phyloP scores from a whole-genome alignment of 139 green algal species.

The Picochlorum sp. region DNA sequence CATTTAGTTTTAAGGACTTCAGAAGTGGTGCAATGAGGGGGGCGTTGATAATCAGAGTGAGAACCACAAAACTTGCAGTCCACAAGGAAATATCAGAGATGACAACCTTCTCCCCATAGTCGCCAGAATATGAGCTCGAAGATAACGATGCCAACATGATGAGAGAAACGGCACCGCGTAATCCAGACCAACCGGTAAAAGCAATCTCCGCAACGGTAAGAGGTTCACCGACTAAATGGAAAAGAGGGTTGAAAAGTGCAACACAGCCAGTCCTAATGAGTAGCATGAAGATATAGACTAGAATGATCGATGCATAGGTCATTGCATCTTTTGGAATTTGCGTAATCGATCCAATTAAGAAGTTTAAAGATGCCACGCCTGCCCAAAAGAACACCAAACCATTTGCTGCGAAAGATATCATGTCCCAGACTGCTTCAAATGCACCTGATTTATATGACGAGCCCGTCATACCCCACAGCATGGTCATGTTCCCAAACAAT shows the following conservation, averaged over 20 bases:
- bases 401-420: slow-evolving; percentile 45
- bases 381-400: slow-evolving; percentile 82
- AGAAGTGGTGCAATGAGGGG: slow-evolving; percentile 37
- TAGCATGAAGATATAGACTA: slow-evolving; percentile 48
- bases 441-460: slow-evolving; percentile 9
- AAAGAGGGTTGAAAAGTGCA: slow-evolving; percentile 28
- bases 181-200: slow-evolving; percentile 51
- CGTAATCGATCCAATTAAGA: slow-evolving; percentile 40
- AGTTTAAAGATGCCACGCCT: slow-evolving; percentile 67
- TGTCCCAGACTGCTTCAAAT: slow-evolving; percentile 38
- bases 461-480: slow-evolving; percentile 48
- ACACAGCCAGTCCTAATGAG: slow-evolving; percentile 34
- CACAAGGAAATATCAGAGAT: slow-evolving; percentile 58
- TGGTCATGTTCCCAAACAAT: slow-evolving; percentile 64
- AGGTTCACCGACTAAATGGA: slow-evolving; percentile 19
- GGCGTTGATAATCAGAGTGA: slow-evolving; percentile 75
- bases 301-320: slow-evolving; percentile 25
- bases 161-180: slow-evolving; percentile 70
- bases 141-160: slow-evolving; percentile 66
- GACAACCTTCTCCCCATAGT: neutral
- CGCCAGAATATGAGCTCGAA: neutral
- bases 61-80: slow-evolving; percentile 66
- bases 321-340: slow-evolving; percentile 15
- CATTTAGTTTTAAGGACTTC: slow-evolving; percentile 14
- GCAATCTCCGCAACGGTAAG: slow-evolving; percentile 42